phyloP scores from a whole-genome alignment of 371 early-diverging fungal species.

The Rhizopus arrhizus region DNA sequence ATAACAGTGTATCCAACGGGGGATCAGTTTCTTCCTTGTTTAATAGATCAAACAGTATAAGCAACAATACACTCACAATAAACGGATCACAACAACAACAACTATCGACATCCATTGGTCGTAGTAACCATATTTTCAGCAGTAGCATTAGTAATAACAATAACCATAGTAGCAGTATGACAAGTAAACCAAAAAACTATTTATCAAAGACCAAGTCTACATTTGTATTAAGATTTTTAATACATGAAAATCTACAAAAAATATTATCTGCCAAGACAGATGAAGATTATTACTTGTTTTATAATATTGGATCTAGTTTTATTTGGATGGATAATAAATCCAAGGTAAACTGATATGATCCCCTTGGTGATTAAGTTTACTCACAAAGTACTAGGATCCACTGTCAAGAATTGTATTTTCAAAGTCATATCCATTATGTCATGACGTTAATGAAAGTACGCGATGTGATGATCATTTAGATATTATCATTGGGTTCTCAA shows the following conservation, averaged over 20 bases:
- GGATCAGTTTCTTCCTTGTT: constrained; percentile 39
- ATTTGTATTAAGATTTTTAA: constrained; percentile 78
- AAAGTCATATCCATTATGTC: constrained; percentile 82
- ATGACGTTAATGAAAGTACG: constrained; percentile 82
- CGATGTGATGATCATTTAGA: constrained; percentile 67
- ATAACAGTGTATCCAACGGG: constrained; percentile 9
- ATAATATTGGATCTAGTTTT: constrained; percentile 74
- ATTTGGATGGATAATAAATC: constrained; percentile 72
- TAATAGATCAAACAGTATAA: constrained; percentile 2
- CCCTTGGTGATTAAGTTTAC: not conserved
- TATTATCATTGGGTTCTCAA: constrained; percentile 75
- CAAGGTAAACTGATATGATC: constrained; percentile 39
- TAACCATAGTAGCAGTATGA: constrained; percentile 6
- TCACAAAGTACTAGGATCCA: constrained; percentile 59
- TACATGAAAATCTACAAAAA: constrained; percentile 78
- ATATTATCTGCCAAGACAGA: constrained; percentile 63
- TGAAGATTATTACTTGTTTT: constrained; percentile 44
- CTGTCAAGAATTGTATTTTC: constrained; percentile 78
- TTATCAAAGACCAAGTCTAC: constrained; percentile 68
- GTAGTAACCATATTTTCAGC: constrained; percentile 11
- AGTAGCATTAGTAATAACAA: constrained; percentile 12
- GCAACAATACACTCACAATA: too few relatives aligned
- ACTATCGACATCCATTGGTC: constrained; percentile 22
- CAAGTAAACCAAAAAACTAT: constrained; percentile 63
- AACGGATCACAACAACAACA: constrained; percentile 14